phyloP scores from a whole-genome alignment of 2,329 filamentous ascomycete species.

The Ploettnerulaceae sp. region DNA sequence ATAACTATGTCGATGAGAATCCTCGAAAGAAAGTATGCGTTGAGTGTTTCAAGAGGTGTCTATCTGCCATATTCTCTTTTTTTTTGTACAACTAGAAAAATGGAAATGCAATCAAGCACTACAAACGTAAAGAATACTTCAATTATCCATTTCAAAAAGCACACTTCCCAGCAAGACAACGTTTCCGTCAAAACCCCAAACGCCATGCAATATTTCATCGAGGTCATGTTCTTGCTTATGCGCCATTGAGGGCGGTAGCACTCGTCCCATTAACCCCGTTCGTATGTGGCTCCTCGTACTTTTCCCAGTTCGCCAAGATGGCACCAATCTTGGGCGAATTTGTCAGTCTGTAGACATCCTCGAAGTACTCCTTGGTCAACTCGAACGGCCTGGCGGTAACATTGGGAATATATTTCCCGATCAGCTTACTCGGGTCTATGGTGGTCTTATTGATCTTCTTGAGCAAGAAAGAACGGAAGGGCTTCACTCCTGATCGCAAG shows the following conservation, averaged over 20 bases:
- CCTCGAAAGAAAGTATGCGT: too few species aligned
- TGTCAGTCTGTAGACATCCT: slow-evolving; percentile 94
- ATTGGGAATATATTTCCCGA: slow-evolving; percentile 99
- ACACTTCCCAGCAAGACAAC: too few species aligned
- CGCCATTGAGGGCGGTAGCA: slow-evolving; percentile 16
- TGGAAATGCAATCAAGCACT: background rate
- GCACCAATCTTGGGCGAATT: slow-evolving; percentile 47
- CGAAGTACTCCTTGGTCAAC: slow-evolving; percentile 97
- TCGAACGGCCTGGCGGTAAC: slow-evolving; percentile 95
- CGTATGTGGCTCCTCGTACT: slow-evolving; percentile 31
- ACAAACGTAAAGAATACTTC: slow-evolving; percentile 5
- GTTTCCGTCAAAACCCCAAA: slow-evolving; percentile 12
- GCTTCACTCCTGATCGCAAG: slow-evolving; percentile 95
- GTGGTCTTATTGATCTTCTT: slow-evolving; percentile 99
- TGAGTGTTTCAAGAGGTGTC: too few species aligned
- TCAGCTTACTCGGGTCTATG: slow-evolving; percentile 92
- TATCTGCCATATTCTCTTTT: background rate
- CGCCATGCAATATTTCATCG: slow-evolving; percentile 11
- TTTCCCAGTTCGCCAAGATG: slow-evolving; percentile 35
- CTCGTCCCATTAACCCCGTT: slow-evolving; percentile 29
- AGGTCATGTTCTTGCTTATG: slow-evolving; percentile 10
- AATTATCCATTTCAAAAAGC: too few species aligned
- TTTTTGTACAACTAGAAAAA: slow-evolving; percentile 1
- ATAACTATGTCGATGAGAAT: too few species aligned
- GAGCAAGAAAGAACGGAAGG: slow-evolving; percentile 94